Evolutionary conservation across 352 stramenopile genomes (phyloP), one percentile per base, ranked within the genome.

Genomic region (Pythium rhizo-oryzae): DNA sequence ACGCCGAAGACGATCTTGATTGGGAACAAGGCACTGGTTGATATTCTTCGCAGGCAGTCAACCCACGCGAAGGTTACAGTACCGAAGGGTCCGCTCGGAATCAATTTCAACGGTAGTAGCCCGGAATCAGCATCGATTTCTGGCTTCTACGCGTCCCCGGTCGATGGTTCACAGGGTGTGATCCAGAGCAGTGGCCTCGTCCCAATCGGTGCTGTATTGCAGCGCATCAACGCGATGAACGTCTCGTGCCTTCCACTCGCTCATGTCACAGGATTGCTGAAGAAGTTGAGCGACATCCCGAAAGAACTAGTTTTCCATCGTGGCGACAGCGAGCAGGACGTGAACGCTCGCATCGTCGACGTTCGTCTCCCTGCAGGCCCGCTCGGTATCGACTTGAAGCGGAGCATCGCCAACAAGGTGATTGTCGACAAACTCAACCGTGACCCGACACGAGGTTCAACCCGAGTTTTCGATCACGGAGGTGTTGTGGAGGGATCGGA

Each of bases 371-470:
- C 73, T 0, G 47, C 75, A 19, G 82, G 82, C 2, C 69, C 82
- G 2, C 69, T 91, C 18, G 82, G 82, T 6, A 75, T 89, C 28
- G 79, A 85, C 50, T 60, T 91, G 43, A 84, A 89, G 67, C 72
- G 66, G 43, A 79, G 60, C 44, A 61, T 76, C 25, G 59, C 71
- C 16, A 79, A 75, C 59, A 77, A 72, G 67, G 74, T 83, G 30
- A 77, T 82, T 33, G 78, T 87, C 1, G 79, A 83, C 44, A 75
- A 72, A 12, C 30, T 82, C 43, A 89, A 83, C 57, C 52, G 72
- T 19, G 75, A 86, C 30, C 56, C 64, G 24, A 49, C 51, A 15
- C 50, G 60, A 24, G 78, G 78, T 18, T 67, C 80, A 0, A 89
- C 72, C 0, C 59, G 65, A 25, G 71, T 89, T 11, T 75, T 67